Base-by-base conservation (phyloP, 345 rosid genomes). In the Mercurialis annua region DNA sequence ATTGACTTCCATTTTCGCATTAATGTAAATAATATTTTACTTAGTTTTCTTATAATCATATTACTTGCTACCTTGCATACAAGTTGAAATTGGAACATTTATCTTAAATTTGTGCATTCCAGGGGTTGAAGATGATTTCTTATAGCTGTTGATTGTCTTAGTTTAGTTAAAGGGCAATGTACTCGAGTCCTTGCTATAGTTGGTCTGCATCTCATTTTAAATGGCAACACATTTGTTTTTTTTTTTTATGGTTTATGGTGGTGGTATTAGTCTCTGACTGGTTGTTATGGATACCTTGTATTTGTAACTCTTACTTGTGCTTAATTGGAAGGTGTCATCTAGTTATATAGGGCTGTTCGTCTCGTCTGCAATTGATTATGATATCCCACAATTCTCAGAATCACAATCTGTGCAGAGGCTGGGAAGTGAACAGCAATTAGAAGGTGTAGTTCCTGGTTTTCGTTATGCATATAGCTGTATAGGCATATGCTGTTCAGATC, bases 21-120 rank as follows among this genome's bases (percentile, higher is more conserved):
- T 51, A 62, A 62, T 62, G 65, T 62, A 62, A 29, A 62, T 62
- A 62, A 43, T 62, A 62, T 51, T 62, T 24, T 44, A 34, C 36
- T 44, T 50, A 1, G 55, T 51, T 51, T 14, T 7, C 11, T 10
- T 40, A 40, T 8, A 40, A 40, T 40, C 10, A 1, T 8, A 3
- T 40, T 8, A 40, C 44, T 40, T 40, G 44, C 11, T 8, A 36
- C 54, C n/a, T 9, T 51, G 0, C 26, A 10, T 51, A 10, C 4
- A 24, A 10, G 55, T 51, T 23, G 14, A 51, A 51, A 23, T 21
- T 21, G 55, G 30, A 23, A 51, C 30, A 12, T 23, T 51, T 51
- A 23, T 30, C 6, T 23, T 57, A 36, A 36, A 36, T 36, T 36
- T 36, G 4, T 1, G 4, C 42, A 7, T 30, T 30, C 58, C 30